phyloP scores from a whole-genome alignment of 768 basidiomycete species.

The Phallus indusiatus region DNA sequence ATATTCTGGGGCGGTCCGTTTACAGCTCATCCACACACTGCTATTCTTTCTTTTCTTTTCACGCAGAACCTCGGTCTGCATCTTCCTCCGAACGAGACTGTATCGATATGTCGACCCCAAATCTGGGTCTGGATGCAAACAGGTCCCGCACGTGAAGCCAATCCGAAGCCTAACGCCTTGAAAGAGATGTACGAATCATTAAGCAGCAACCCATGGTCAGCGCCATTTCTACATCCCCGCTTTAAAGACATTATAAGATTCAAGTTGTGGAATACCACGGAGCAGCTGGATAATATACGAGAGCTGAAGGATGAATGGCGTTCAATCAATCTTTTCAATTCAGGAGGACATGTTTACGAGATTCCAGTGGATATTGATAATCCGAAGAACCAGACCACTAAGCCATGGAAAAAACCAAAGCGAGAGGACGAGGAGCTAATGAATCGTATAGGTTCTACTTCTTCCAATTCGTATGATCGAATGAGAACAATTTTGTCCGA shows the following conservation, averaged over 20 bases:
- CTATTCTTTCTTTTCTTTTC: slow-evolving; percentile 90
- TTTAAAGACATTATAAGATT: slow-evolving; percentile 92
- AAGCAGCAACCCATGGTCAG: slow-evolving; percentile 84
- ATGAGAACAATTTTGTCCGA: slow-evolving; percentile 91
- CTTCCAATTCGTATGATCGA: slow-evolving; percentile 78
- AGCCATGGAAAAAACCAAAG: slow-evolving; percentile 3
- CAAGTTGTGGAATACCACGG: slow-evolving; percentile 97
- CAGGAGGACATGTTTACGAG: slow-evolving; percentile 66
- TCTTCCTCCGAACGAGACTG: slow-evolving; percentile 34
- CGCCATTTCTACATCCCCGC: slow-evolving; percentile 86
- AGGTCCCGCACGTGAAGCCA: slow-evolving; percentile 78
- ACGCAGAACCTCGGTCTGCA: slow-evolving; percentile 91
- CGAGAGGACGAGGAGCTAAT: slow-evolving; percentile 41
- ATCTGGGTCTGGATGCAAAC: slow-evolving; percentile 99
- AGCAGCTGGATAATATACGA: slow-evolving; percentile 84
- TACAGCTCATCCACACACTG: slow-evolving; percentile 96
- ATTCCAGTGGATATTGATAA: slow-evolving; percentile 34
- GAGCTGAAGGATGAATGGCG: slow-evolving; percentile 92
- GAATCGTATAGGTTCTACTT: slow-evolving; percentile 85
- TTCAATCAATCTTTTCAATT: slow-evolving; percentile 79
- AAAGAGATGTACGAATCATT: slow-evolving; percentile 78
- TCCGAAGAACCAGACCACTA: slow-evolving; percentile 10
- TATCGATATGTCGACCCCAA: slow-evolving; percentile 69
- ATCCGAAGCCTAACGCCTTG: slow-evolving; percentile 75
- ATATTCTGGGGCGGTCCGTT: slow-evolving; percentile 99